Percentiles rank a stretch among this genome's conserved stretches.
phyloP scores from a whole-genome alignment of 148 eudicot species.

The Silene conica region DNA sequence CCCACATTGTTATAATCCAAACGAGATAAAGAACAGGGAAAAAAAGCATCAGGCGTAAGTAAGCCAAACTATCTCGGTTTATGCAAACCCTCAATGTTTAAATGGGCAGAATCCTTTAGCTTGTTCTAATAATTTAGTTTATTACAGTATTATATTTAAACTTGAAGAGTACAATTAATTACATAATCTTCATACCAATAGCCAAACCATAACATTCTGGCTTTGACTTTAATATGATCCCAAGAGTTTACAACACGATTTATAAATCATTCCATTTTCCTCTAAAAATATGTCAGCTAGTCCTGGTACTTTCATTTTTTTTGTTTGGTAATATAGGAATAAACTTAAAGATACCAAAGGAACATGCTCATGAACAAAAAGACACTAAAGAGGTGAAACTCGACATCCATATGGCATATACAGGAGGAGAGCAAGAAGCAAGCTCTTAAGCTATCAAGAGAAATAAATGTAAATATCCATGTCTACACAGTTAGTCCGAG shows the following conservation, averaged over 20 bases:
- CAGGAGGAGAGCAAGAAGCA: neutral
- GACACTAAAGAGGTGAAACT: neutral
- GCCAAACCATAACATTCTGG: too few relatives aligned
- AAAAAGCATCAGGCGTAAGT: constrained; percentile 12
- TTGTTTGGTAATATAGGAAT: neutral
- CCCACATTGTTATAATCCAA: neutral
- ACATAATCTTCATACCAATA: too few relatives aligned
- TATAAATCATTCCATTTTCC: neutral
- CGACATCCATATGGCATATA: neutral
- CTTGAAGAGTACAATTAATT: too few relatives aligned
- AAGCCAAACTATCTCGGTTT: neutral
- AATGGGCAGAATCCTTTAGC: neutral
- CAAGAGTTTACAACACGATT: neutral
- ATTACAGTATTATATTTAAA: neutral
- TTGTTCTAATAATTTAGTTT: neutral
- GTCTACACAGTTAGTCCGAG: constrained; percentile 13
- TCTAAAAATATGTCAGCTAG: neutral
- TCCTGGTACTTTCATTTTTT: neutral
- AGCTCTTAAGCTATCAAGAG: neutral
- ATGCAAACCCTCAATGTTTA: neutral
- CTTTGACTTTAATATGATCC: too few relatives aligned
- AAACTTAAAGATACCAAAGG: neutral
- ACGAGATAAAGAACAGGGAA: neutral
- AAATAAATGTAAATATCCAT: neutral
- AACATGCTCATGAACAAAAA: neutral